Conservation (phyloP, 2,329 filamentous ascomycete genomes). For the Pseudogymnoascus sp. region DNA sequence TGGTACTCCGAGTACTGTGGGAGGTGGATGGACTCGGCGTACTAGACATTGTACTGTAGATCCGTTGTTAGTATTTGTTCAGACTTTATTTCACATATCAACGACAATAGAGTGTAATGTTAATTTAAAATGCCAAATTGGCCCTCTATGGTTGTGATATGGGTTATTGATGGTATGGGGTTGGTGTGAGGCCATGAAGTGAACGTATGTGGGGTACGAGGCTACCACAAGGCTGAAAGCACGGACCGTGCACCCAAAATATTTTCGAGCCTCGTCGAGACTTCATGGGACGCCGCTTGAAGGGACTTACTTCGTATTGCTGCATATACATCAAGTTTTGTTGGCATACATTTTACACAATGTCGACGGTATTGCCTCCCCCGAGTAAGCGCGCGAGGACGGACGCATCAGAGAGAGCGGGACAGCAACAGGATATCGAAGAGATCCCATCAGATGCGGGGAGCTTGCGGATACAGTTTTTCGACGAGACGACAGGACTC, state of each 20-base stretch:
- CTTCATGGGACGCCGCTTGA: slow-evolving; percentile 12
- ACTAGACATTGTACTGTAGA: background rate
- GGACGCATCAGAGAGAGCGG: slow-evolving; percentile 60
- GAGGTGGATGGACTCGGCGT: slow-evolving; percentile 17
- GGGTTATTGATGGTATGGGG: background rate
- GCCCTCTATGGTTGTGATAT: background rate
- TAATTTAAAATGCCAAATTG: background rate
- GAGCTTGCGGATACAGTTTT: slow-evolving; percentile 77
- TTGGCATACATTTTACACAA: slow-evolving; percentile 30
- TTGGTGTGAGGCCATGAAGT: background rate
- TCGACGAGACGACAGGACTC: slow-evolving; percentile 71
- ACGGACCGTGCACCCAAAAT: slow-evolving; percentile 10
- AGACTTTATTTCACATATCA: background rate
- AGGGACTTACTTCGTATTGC: slow-evolving; percentile 1
- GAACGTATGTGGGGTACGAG: slow-evolving; percentile 10
- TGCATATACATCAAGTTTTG: background rate
- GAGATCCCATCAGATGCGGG: slow-evolving; percentile 60
- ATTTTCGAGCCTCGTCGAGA: slow-evolving; percentile 17
- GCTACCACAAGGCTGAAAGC: slow-evolving; percentile 23
- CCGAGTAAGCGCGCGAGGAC: slow-evolving; percentile 81
- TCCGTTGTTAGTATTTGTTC: background rate
- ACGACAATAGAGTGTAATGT: background rate
- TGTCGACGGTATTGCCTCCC: slow-evolving; percentile 77
- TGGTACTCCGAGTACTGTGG: slow-evolving; percentile 20
- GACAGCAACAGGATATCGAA: slow-evolving; percentile 66